Evolutionary conservation across 176 grass and related monocot species (phyloP).

Genomic region (Secale cereale): DNA sequence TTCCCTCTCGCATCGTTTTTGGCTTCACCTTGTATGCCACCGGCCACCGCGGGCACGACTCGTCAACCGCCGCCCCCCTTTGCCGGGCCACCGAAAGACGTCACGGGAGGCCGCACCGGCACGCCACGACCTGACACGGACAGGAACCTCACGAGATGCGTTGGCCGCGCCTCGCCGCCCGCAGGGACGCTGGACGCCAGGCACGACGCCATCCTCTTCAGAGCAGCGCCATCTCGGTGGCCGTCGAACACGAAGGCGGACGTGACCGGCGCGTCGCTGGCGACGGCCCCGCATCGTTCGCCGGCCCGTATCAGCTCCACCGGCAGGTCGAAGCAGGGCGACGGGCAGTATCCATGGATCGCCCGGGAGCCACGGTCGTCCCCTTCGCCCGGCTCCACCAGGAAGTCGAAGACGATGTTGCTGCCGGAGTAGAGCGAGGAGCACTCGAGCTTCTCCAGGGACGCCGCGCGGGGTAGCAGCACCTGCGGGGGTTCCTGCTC

Average conservation of each 20-base stretch:
- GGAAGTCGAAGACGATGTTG: conserved; percentile 46
- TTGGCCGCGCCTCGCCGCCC: background rate
- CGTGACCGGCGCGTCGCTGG: conserved; percentile 12
- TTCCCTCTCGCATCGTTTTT: background rate
- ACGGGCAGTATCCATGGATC: conserved; percentile 37
- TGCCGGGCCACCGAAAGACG: background rate
- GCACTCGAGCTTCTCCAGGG: conserved; percentile 30
- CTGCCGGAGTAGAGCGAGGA: conserved; percentile 37
- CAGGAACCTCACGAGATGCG: conserved; percentile 33
- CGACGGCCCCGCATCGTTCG: background rate
- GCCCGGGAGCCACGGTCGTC: background rate
- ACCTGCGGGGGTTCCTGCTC: background rate
- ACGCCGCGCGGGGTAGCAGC: background rate
- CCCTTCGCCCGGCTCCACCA: background rate
- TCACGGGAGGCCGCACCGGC: background rate
- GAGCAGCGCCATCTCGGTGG: background rate
- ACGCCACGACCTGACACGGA: conserved; percentile 13
- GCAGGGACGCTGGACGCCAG: background rate
- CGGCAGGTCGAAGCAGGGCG: conserved; percentile 52
- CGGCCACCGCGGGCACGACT: background rate
- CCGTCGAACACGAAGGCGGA: conserved; percentile 30
- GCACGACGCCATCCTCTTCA: conserved; percentile 43
- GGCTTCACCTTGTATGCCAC: background rate
- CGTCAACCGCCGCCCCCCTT: background rate
- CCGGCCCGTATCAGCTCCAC: conserved; percentile 33